phyloP scores from a whole-genome alignment of 2,329 filamentous ascomycete genomes.

The Rhinocladiella mackenziei region DNA sequence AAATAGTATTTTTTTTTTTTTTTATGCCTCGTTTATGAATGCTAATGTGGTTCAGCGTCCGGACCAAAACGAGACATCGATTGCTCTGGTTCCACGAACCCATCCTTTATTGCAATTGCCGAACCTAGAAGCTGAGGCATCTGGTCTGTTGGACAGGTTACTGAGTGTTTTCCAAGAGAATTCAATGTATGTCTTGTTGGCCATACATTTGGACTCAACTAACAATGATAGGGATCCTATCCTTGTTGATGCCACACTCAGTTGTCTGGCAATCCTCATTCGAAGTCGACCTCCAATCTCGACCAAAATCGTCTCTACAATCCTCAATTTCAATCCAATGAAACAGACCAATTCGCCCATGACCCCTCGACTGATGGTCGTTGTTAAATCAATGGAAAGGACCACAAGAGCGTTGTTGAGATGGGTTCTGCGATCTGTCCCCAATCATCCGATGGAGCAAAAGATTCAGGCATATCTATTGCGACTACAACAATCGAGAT shows the following conservation, averaged over 20 bases:
- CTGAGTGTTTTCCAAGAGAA: conserved; percentile 81
- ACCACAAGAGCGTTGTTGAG: conserved; percentile 79
- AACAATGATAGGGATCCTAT: conserved; percentile 66
- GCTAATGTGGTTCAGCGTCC: conserved; percentile 52
- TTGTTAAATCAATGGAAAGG: conserved; percentile 90
- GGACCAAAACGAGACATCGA: conserved; percentile 76
- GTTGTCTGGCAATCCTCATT: conserved; percentile 77
- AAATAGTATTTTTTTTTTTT: neutral
- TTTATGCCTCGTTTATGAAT: neutral
- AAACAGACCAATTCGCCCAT: conserved; percentile 72
- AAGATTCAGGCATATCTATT: conserved; percentile 87
- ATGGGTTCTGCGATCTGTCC: conserved; percentile 81
- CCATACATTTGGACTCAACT: neutral
- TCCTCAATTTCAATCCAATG: conserved; percentile 88
- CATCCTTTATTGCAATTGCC: conserved; percentile 75
- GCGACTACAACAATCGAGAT: conserved; percentile 70
- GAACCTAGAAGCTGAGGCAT: conserved; percentile 87
- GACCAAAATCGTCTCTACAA: conserved; percentile 77
- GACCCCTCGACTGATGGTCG: conserved; percentile 73
- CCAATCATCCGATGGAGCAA: conserved; percentile 67
- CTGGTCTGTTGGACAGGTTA: conserved; percentile 83
- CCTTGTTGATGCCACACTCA: conserved; percentile 84
- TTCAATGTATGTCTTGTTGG: conserved; percentile 59
- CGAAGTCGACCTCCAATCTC: conserved; percentile 75
- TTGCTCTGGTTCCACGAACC: conserved; percentile 77